Base-by-base conservation (phyloP, 305 asterid genomes). In the Plantago coronopus region DNA sequence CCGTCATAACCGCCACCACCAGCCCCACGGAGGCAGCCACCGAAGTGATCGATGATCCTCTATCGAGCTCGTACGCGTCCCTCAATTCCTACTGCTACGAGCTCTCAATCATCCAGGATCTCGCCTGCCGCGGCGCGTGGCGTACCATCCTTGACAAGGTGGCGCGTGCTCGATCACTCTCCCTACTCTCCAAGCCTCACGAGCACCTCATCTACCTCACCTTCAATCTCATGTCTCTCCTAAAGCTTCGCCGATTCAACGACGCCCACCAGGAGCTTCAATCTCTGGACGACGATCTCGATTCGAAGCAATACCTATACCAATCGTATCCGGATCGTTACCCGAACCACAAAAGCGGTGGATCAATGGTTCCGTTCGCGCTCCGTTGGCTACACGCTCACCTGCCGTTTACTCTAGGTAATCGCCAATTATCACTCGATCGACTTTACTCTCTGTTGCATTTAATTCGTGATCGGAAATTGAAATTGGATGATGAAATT, bases 91-190 rank as follows among this genome's bases (percentile, higher is more conserved):
- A 85, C 67, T 89, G 97, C 80, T 84, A 79, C 76, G 94, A 87
- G 4, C 91, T 93, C 57, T 76, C 83, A 54, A 18, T 73, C 46
- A 88, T 93, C 49, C 94, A 89, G 65, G 97, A 89, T 78, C 94
- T 89, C 61, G 94, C 99, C 10, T 78, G 84, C 73, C 91, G 97
- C 31, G 99, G 99, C 78, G 80, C 94, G 67, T 93, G 97, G 97
- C 85, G 87, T 40, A 80, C 99, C 0, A 69, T 93, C 67, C 84
- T 93, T 49, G 96, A 89, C 83, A 89, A 85, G 76, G 83, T 93
- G 53, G 85, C 87, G 25, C 88, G 86, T 71, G 91, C 97, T 18
- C 88, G 99, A 4, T 85, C 97, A 15, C 94, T 77, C 7, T 76
- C 88, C n/a, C 86, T 89, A 64, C 86, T 88, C 60, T 40, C 91